These are phyloP conservation scores for Hyaloscypha hepaticicola DNA, from an alignment of 495 filamentous ascomycete species.

Conservation along the genomic window DNA sequence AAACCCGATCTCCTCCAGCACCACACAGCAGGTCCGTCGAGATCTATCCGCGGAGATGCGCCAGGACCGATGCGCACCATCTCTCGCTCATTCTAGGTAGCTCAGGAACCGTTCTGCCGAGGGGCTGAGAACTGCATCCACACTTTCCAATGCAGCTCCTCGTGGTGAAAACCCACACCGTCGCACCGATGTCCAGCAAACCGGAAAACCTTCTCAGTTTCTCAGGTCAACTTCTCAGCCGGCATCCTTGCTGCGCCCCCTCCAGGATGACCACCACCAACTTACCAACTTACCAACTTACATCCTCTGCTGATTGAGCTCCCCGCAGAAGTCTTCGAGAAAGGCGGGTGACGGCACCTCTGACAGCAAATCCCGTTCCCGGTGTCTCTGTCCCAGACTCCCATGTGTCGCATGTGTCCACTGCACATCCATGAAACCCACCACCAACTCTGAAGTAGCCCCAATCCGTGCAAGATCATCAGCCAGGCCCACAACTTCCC, in stretches of 20 bases:
- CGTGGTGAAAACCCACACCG: no score
- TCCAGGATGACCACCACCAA: no score
- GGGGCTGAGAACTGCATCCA: no score
- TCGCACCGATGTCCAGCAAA: no score
- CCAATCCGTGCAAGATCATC: constrained; percentile 1
- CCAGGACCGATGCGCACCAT: constrained; percentile 3
- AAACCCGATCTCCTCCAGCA: neutral
- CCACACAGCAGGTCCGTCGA: neutral
- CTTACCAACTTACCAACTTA: no score
- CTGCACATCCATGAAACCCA: neutral
- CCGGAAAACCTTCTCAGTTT: no score
- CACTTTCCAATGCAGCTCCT: no score
- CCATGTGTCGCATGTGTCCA: no score
- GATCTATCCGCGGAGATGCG: neutral
- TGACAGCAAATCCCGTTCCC: neutral
- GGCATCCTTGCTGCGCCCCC: neutral
- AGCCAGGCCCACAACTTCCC: neutral
- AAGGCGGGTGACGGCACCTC: neutral
- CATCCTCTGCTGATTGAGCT: no score
- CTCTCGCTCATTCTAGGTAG: constrained; percentile 7
- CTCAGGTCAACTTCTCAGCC: no score
- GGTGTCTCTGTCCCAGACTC: neutral
- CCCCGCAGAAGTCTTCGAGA: neutral
- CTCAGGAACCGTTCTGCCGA: constrained; percentile 4
- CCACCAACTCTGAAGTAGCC: neutral